Conservation (phyloP, 768 basidiomycete genomes). For the Hydnomerulius pinastri region DNA sequence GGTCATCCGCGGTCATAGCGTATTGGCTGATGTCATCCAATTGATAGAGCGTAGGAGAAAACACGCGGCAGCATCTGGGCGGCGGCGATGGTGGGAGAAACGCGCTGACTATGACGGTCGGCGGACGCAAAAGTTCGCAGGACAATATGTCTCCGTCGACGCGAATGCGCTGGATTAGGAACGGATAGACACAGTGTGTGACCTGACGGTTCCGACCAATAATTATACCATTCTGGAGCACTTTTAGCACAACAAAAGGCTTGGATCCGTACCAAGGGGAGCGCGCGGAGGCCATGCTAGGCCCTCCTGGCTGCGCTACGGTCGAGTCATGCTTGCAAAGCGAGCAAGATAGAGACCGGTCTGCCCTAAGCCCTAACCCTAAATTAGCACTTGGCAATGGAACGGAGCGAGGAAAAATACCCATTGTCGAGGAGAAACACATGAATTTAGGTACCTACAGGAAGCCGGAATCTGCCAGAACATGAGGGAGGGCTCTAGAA, state of each 20-base stretch:
- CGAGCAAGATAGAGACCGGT: too few species aligned
- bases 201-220: conserved; percentile 3
- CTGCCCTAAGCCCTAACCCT: conserved; percentile 35
- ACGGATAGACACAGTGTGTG: conserved; percentile 1
- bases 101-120: conserved; percentile 11
- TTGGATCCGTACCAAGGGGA: neutral
- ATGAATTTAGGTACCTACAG: neutral
- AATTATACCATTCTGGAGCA: neutral
- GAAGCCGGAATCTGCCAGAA: conserved; percentile 4
- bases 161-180: neutral
- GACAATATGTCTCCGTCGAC: conserved; percentile 5
- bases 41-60: conserved; percentile 11
- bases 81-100: conserved; percentile 14
- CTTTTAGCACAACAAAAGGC: neutral
- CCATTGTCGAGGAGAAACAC: neutral
- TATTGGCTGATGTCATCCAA: neutral
- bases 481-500: conserved; percentile 3
- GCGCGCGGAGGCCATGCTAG: conserved; percentile 1
- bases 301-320: conserved; percentile 4
- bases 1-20: neutral
- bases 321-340: conserved; percentile 2
- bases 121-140: neutral
- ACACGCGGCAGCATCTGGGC: conserved; percentile 21
- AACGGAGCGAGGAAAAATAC: conserved; percentile 2
- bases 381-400: conserved; percentile 10